Evolutionary conservation across 805 yeast genomes (phyloP), one percentile per base, ranked within the genome.

Genomic region (Schizosaccharomyces octosporus): DNA sequence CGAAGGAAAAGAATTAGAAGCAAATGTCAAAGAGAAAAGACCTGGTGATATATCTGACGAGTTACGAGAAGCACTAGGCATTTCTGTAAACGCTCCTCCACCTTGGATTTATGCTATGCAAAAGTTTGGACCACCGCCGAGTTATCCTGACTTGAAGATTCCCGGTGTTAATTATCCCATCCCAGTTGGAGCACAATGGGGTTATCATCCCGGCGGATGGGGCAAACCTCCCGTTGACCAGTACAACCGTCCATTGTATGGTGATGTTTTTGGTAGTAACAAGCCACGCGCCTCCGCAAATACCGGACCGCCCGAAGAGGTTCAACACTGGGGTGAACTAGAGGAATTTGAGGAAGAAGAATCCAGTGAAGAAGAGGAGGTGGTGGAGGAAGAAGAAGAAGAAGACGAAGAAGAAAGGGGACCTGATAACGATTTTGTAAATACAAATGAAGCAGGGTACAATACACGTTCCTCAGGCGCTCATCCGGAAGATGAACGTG

Each of bases 81-180:
- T 88, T 66, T 76, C 80, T 0, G 78, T 77, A 5, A 78, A 74
- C 48, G 72, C 74, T 1, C 76, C 82, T 5, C 87, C 88, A 1
- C 95, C 96, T 0, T 90, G 97, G 97, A 75, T 83, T 27, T 70
- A 75, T 2, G 78, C 78, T 45, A 83, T 89, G 85, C 77, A 76
- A 61, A 75, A 78, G 62, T 66, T 79, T 15, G 97, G 97, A 0
- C 81, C 84, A 32, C 95, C 97, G 0, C 95, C 95, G 0, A 77
- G 87, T 21, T 89, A 87, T 71, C 82, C 82, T 2, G 76, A 78
- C 48, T 72, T 87, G 69, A 72, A 75, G 42, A 77, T 86, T 6
- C 87, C 80, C 2, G 82, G 78, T 2, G 68, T 72, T 19, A 78
- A 78, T 64, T 75, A 78, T 1, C 72, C 74, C 1, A 70, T 73